phyloP scores from a whole-genome alignment of 805 yeast genomes.

The Sungouiozyma ichnusensis region DNA sequence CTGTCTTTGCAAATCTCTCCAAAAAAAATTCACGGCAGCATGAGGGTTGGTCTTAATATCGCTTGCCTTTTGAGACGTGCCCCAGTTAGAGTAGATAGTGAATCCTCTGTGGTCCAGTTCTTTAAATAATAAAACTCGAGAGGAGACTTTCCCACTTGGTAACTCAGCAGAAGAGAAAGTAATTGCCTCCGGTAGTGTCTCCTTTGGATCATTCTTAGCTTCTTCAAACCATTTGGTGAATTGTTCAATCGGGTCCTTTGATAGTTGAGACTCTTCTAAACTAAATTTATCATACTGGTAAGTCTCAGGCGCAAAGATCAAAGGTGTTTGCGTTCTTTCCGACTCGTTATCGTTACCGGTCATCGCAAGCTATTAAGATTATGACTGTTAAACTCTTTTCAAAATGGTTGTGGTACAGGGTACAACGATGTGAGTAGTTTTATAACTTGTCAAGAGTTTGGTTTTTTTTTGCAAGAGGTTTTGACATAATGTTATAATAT shows the following conservation, averaged over 20 bases:
- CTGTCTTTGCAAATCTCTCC: constrained; percentile 86
- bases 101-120: constrained; percentile 83
- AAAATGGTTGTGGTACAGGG: no score
- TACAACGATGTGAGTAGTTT: neutral
- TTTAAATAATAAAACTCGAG: constrained; percentile 76
- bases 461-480: neutral
- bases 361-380: constrained; percentile 5
- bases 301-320: constrained; percentile 70
- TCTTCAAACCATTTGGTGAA: constrained; percentile 80
- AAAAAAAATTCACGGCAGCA: constrained; percentile 81
- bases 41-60: constrained; percentile 65
- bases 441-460: neutral
- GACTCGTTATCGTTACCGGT: constrained; percentile 9
- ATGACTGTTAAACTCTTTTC: neutral
- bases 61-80: constrained; percentile 64
- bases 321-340: constrained; percentile 22
- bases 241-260: constrained; percentile 56
- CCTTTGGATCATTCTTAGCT: constrained; percentile 44
- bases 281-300: constrained; percentile 72
- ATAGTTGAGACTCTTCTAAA: constrained; percentile 44
- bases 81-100: constrained; percentile 87
- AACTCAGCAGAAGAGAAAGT: constrained; percentile 80
- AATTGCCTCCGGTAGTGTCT: constrained; percentile 70
- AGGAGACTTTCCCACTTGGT: constrained; percentile 85
- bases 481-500: neutral